Conservation (phyloP, 75 land plant genomes). For the Isoetes taiwanensis region DNA sequence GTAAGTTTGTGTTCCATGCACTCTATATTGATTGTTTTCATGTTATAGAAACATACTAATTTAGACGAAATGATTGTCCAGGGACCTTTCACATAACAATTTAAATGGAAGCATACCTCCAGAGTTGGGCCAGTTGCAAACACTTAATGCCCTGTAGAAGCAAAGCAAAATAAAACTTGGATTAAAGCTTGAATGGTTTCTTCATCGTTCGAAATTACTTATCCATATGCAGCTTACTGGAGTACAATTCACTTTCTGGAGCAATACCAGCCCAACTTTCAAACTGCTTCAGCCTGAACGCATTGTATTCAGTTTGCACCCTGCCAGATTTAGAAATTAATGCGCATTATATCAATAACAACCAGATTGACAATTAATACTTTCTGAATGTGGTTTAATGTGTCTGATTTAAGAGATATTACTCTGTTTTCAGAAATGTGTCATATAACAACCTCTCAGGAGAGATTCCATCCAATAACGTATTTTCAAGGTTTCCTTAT, state of each 20-base stretch:
- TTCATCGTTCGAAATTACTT: too few species aligned
- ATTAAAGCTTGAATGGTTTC: too few species aligned
- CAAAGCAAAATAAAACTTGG: too few species aligned
- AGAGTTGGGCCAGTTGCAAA: conserved; percentile 79
- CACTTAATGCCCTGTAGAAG: conserved; percentile 45
- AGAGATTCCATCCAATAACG: conserved; percentile 53
- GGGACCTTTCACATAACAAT: conserved; percentile 70
- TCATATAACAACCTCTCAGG: conserved; percentile 82
- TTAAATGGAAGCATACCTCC: conserved; percentile 63
- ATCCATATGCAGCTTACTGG: conserved; percentile 49
- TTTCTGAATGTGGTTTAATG: too few species aligned
- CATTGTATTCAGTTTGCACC: too few species aligned
- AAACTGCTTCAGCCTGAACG: conserved; percentile 63
- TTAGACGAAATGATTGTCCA: too few species aligned
- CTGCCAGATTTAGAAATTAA: too few species aligned
- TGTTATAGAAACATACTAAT: too few species aligned
- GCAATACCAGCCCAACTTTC: conserved; percentile 45
- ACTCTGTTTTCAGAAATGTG: conserved; percentile 86
- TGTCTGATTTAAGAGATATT: too few species aligned
- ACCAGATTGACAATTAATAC: too few species aligned
- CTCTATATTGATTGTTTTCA: too few species aligned
- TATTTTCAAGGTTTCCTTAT: conserved; percentile 64
- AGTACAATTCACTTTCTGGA: conserved; percentile 70
- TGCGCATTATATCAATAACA: too few species aligned
- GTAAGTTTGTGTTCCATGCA: conserved; percentile 53